Base-by-base conservation (phyloP, 2,329 filamentous ascomycete genomes). In the Neofusicoccum kwambonambiense region DNA sequence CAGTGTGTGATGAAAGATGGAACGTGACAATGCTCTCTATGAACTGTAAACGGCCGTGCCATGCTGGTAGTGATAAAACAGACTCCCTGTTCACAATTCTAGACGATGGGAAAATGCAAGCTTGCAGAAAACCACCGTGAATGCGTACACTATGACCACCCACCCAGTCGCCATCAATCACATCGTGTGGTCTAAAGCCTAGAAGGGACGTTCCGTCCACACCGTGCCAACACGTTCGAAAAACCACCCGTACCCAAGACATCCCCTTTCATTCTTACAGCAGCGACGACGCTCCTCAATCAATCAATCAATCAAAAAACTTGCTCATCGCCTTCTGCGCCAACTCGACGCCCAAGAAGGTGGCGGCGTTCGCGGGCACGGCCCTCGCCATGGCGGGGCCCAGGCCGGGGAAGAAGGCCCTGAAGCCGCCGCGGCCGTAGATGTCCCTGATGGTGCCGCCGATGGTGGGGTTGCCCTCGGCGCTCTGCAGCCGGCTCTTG, bases 321-420 rank as follows among this genome's bases (percentile, higher is more conserved):
- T 88, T 93, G 69, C 87, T 89, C 90, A 95, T 92, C 51, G 88
- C 88, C 79, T 91, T 89, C 74, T 95, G 91, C 49, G 91, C 91
- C 76, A 94, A 78, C 81, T 95, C 91, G 7, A 95, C 91, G 11
- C 91, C 91, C 73, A 93, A 79, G 73, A 99, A 99, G 2, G 95
- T 98, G 37, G 95, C 95, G 1, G 95, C 95, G 76, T 99, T 99
- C 9, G 95, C 95, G 6, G 95, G 95, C 49, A 98, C 93, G 4
- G 95, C 95, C 79, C 95, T 88, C 11, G 93, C 90, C 76, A 99
- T 85, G 3, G 95, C 95, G 1, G 95, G 95, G 0, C 92, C 94
- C 71, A 99, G 93, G 27, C 95, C 95, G 5, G 95, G 95, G 86
- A 99, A 99, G 83, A 99, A 99, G 1, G 95, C 93, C 81, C 89